Conservation (phyloP, 306 rosid species). For the Boehmeria nivea region DNA sequence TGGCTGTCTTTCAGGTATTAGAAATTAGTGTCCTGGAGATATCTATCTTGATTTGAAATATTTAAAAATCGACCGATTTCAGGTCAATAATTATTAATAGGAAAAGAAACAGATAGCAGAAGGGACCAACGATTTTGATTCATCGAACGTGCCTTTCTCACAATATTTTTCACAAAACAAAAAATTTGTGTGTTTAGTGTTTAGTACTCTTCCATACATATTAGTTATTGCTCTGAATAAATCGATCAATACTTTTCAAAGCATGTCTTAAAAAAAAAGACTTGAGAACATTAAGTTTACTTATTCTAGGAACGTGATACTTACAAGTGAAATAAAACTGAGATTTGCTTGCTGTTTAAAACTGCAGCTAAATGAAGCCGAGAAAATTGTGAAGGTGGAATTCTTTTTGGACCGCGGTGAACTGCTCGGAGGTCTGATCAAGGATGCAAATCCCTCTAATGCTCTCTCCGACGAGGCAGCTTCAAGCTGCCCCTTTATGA, state of each 20-base stretch:
- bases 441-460: constrained; percentile 25
- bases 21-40: background rate
- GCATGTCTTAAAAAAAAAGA: too few species aligned
- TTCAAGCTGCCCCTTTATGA: constrained; percentile 41
- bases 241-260: too few species aligned
- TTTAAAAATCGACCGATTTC: too few species aligned
- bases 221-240: too few species aligned
- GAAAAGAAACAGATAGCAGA: too few species aligned
- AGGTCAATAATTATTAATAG: background rate
- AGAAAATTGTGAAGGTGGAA: constrained; percentile 54
- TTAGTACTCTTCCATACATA: too few species aligned
- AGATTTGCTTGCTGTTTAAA: background rate
- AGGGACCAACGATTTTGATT: too few species aligned
- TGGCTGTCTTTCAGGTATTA: constrained; percentile 40
- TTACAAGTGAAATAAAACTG: background rate
- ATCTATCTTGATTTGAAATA: background rate
- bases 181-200: too few species aligned
- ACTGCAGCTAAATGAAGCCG: constrained; percentile 43
- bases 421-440: constrained; percentile 46
- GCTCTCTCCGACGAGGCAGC: constrained; percentile 18
- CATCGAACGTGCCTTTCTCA: too few species aligned
- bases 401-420: constrained; percentile 53
- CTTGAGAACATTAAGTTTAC: background rate
- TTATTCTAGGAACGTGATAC: background rate
- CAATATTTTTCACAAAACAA: too few species aligned